Conservation (phyloP, 169 alveolate species). For the Plasmodium inui region DNA sequence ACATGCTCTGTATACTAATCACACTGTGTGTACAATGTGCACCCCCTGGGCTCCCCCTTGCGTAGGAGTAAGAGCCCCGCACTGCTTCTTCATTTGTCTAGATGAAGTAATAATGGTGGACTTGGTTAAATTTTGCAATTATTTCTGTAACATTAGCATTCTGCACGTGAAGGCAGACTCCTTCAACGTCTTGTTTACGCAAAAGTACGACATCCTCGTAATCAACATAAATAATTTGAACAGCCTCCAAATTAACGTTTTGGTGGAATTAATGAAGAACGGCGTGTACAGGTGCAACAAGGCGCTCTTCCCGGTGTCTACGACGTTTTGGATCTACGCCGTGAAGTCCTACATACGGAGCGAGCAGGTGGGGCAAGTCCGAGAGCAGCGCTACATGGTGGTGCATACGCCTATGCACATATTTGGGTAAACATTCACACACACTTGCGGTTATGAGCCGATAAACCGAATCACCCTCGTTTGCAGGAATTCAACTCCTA, state of each 20-base stretch:
- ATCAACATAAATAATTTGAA: constrained; percentile 61
- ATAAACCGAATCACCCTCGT: background rate
- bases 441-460: background rate
- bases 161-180: constrained; percentile 46
- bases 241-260: constrained; percentile 32
- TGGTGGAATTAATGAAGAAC: constrained; percentile 59
- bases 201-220: constrained; percentile 57
- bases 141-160: constrained; percentile 41
- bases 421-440: background rate
- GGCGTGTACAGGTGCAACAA: constrained; percentile 56
- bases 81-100: constrained; percentile 60
- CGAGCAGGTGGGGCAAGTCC: background rate
- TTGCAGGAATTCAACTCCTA: constrained; percentile 56
- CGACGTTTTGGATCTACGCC: constrained; percentile 67
- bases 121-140: constrained; percentile 55
- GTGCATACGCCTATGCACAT: background rate
- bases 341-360: constrained; percentile 47
- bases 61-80: constrained; percentile 67
- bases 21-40: background rate
- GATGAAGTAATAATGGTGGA: constrained; percentile 65
- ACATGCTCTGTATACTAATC: background rate
- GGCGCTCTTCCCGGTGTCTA: constrained; percentile 29
- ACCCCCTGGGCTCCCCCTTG: background rate
- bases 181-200: constrained; percentile 38
- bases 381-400: background rate